Base-by-base conservation (phyloP, 163 green algal species). In the Scenedesmus sp. region DNA sequence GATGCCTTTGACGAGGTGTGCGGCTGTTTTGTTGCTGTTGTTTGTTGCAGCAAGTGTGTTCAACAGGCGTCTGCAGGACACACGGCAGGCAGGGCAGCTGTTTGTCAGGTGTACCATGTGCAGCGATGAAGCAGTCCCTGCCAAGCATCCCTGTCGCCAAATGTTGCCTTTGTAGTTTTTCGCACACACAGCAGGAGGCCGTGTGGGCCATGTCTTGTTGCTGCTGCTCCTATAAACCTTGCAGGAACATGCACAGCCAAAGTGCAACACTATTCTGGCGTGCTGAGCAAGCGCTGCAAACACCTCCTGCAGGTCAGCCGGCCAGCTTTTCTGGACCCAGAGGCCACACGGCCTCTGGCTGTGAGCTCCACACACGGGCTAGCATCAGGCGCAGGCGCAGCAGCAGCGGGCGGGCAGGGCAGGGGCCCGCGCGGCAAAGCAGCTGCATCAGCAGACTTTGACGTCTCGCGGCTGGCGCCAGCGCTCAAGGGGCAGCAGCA, bases 311-410 rank as follows among this genome's bases (percentile, higher is more conserved):
- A 95, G 93, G 92, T 95, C 5, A 87, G 92, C 0, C 92, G 83
- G 20, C 95, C 95, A 52, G 92, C 70, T 20, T 97, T 97, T 55
- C 89, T 97, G 15, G 93, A 96, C 59, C 95, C 95, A 13, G 95
- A 97, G 82, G 92, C 95, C 34, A 97, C 95, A 0, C 91, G 94
- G 2, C 95, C 92, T 15, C 62, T 96, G 4, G 91, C 92, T 54
- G 73, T 89, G 0, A 88, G 82, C 15, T 86, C 86, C 12, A 57
- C 77, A n/a, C 92, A 95, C 76, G 94, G 92, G 15, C 83, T 84
- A 54, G 57, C 57, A 60, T 88, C 90, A 55, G 76, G 67, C 12
- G 54, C 73, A 26, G 91, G 20, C 52, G 79, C 62, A 26, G 76
- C 86, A 60, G 26, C 76, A 52, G 90, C 10, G 10, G 60, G 15